These are phyloP conservation scores for Nematocida minor DNA, from an alignment of 371 early-diverging fungal genomes.

Conservation along the genomic window DNA sequence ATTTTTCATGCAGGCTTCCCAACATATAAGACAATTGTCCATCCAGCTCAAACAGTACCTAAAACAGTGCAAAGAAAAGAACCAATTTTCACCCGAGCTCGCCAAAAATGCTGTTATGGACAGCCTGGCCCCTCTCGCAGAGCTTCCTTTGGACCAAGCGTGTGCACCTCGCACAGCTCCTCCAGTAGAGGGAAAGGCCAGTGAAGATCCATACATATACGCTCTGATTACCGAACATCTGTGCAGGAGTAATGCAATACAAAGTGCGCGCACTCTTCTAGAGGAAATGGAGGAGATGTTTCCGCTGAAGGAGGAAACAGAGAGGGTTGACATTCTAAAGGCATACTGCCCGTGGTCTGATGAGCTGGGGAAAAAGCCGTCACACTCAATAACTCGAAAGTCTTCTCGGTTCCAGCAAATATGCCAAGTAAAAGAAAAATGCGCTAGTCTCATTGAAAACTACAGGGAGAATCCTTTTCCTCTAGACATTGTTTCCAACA, in stretches of 20 bases:
- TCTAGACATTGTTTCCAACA: background rate
- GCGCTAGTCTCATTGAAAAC: background rate
- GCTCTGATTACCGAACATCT: slow-evolving; percentile 16
- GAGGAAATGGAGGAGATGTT: slow-evolving; percentile 16
- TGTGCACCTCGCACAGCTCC: background rate
- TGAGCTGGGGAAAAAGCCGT: background rate
- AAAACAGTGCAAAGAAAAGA: background rate
- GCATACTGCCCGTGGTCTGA: slow-evolving; percentile 32
- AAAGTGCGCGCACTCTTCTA: background rate
- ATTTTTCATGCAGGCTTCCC: slow-evolving; percentile 40
- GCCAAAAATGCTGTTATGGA: background rate
- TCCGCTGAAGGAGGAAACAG: background rate
- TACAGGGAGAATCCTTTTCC: background rate
- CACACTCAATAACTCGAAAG: background rate
- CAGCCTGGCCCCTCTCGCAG: background rate
- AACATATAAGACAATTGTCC: background rate
- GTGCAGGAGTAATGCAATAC: slow-evolving; percentile 8
- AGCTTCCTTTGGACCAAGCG: background rate
- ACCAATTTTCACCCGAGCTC: background rate
- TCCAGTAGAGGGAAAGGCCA: background rate
- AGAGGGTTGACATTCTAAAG: background rate
- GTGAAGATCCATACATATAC: slow-evolving; percentile 18
- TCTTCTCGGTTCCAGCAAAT: background rate
- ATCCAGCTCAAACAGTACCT: slow-evolving; percentile 8
- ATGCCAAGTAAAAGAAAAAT: background rate